Base-by-base conservation (phyloP, 345 rosid genomes). In the Psidium guajava region DNA sequence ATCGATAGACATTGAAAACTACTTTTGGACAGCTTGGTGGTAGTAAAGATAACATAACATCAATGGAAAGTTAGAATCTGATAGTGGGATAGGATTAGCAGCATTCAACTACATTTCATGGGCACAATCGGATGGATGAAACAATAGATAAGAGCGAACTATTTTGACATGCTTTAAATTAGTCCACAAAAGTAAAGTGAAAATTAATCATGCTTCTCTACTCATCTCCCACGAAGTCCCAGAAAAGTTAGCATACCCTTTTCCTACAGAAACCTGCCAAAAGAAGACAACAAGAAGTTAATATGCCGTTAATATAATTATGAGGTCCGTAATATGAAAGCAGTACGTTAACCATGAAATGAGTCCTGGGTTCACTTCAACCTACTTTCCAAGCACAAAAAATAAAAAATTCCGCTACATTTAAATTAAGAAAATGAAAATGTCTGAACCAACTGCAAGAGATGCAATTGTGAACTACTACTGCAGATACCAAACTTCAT, bases 261-360 rank as follows among this genome's bases (percentile, higher is more conserved):
- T 97, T 85, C 93, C 98, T 91, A 89, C 98, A 54, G 98, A 92
- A 36, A 95, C 98, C 99, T 97, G 95, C 91, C 84, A 87, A 77
- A n/a, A 54, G 59, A 58, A 86, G 81, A 54, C 11, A 47, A 6
- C 47, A 28, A 85, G 27, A 44, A n/a, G 51, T 20, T 27, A 64
- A 51, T 20, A 73, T 20, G 27, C 18, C 77, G 20, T 8, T 18
- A 69, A 69, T 69, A 44, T 32, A 69, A 69, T 40, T 1, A 69
- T 8, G 11, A 69, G 77, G 44, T 64, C n/a, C 24, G 77, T 8
- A 20, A 32, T 64, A 64, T 42, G 2, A 69, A 69, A 69, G 77
- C 77, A 69, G 24, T 69, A 32, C 0, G 42, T 83, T 15, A 83
- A 42, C 73, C 58, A 32, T 69, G 75, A 64, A 64, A 64, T 64